Base-by-base conservation (phyloP, 495 filamentous ascomycete genomes). In the Eremomyces bilateralis region DNA sequence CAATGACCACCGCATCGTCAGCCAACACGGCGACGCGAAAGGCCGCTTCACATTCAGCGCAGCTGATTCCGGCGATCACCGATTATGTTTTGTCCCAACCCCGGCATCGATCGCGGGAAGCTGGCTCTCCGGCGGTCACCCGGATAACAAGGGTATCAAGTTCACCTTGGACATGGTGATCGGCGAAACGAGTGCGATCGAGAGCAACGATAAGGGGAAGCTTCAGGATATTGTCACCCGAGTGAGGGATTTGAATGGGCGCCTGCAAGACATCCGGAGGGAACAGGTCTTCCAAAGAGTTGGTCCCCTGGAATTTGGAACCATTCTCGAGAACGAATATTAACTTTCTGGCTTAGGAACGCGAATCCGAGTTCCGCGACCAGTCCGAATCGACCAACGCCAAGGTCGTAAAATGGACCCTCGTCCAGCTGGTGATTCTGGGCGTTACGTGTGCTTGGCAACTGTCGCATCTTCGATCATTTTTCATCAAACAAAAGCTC, bases 401-500 rank as follows among this genome's bases (percentile, higher is more conserved):
- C 16, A 73, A 85, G 46, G 88, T 94, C 33, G 77, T 97, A 17
- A 72, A 82, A 38, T 97, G 88, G 88, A 81, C 84, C 29, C 53
- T 91, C 36, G 73, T 95, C 39, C 88, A 97, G 56, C 58, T 94
- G 39, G 65, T 71, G 37, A 71, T 97, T n/a, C 61, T 97, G 25
- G 82, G 77, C 19, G 65, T 76, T 31, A 90, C 88, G 19, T 97
- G 88, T 55, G 81, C 88, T 36, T 97, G 88, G 88, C 88, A 97
- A 56, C 64, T 97, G 21, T 90, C 81, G 10, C 84, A 95, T 55
- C 67, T 97, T 35, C 64, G 88, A 36, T 76, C 80, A 16, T 97
- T 97, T 65, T 97, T 97, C 62, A 97, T 97, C 63, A 97, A 97
- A 68, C 88, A 97, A 62, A 97, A 97, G 63, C 66, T 97, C 49